Percentiles rank a stretch among this genome's conserved stretches.
Evolutionary conservation across 768 basidiomycete genomes (phyloP).

Genomic region (Agrocybe pediades): DNA sequence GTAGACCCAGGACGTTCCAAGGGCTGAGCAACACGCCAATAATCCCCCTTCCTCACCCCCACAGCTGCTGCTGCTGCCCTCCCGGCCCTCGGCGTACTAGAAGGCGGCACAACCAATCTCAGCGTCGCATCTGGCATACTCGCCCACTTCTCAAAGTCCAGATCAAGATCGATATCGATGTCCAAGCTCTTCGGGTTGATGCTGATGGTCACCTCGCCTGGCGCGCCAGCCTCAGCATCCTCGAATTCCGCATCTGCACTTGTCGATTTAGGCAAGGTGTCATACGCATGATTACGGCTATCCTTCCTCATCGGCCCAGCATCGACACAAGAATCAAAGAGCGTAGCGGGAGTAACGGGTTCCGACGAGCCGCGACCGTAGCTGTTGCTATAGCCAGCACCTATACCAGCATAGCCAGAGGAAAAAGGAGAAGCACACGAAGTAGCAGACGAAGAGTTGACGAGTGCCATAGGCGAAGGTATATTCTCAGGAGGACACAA

Average conservation of each 20-base stretch:
- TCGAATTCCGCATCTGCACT: constrained; percentile 12
- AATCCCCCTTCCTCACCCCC: too few relatives aligned
- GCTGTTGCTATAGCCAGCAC: too few relatives aligned
- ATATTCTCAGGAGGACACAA: constrained; percentile 25
- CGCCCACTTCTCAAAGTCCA: constrained; percentile 13
- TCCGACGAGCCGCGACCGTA: constrained; percentile 9
- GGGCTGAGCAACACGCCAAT: too few relatives aligned
- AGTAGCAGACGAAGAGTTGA: constrained; percentile 6
- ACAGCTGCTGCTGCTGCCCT: too few relatives aligned
- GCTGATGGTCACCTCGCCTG: constrained; percentile 22
- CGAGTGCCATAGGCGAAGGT: constrained; percentile 25
- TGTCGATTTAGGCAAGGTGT: too few relatives aligned
- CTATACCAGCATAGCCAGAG: too few relatives aligned
- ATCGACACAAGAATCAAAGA: too few relatives aligned
- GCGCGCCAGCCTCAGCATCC: background rate
- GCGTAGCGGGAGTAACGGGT: constrained; percentile 25
- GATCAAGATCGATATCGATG: constrained; percentile 17
- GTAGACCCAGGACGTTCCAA: too few relatives aligned
- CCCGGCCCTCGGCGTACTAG: background rate
- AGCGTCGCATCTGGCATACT: constrained; percentile 25
- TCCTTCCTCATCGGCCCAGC: too few relatives aligned
- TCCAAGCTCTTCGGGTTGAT: constrained; percentile 25
- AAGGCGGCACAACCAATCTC: constrained; percentile 22
- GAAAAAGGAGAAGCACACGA: constrained; percentile 1
- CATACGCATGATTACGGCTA: too few relatives aligned